Conservation (phyloP, 2,329 filamentous ascomycete genomes). For the Colletotrichum plurivorum region DNA sequence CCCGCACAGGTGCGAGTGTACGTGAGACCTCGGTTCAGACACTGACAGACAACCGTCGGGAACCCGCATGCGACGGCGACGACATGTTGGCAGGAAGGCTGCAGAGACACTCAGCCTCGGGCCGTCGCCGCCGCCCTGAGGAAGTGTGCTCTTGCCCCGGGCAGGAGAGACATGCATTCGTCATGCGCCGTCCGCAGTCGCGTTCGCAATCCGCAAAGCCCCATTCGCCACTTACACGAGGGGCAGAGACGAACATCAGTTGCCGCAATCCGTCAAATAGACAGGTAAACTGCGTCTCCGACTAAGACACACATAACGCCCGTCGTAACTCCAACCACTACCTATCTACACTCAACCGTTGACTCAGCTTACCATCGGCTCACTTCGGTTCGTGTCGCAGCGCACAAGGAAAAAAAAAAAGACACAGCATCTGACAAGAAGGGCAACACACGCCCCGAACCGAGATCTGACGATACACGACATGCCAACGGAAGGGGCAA, state of each 20-base stretch:
- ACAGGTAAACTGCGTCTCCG: neutral
- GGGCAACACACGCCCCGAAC: neutral
- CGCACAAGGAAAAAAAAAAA: neutral
- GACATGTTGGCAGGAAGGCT: neutral
- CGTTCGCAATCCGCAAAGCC: neutral
- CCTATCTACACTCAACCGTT: neutral
- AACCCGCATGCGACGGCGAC: neutral
- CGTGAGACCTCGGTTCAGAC: too few species aligned
- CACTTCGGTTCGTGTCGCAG: neutral
- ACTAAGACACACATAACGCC: neutral
- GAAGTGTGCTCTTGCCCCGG: neutral
- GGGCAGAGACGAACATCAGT: neutral
- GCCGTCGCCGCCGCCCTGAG: too few species aligned
- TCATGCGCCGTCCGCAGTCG: neutral
- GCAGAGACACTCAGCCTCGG: neutral
- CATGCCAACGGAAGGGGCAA: neutral
- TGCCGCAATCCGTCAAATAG: neutral
- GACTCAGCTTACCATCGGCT: constrained; percentile 8
- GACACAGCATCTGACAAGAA: constrained; percentile 9
- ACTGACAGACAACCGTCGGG: too few species aligned
- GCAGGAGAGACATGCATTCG: neutral
- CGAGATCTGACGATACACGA: constrained; percentile 9
- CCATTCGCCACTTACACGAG: neutral
- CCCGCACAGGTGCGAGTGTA: too few species aligned
- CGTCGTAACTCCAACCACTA: neutral